Evolutionary conservation across 2,329 filamentous ascomycete genomes (phyloP).

Genomic region (Fusarium papillatum): DNA sequence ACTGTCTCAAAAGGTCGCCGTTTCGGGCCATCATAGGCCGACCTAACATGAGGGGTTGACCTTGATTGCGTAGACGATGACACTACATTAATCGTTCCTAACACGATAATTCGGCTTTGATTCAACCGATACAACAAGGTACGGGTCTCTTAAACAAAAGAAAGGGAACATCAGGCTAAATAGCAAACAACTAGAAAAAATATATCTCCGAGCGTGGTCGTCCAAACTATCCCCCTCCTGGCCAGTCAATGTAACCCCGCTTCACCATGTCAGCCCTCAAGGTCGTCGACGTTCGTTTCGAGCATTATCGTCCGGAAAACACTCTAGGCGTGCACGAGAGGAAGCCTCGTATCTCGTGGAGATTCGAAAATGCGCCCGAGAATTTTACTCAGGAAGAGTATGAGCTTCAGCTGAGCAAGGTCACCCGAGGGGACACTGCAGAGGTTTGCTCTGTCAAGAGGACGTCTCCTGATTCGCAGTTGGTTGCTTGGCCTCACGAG

Average conservation of each 20-base stretch:
- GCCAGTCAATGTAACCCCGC: background rate
- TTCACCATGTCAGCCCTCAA: conserved; percentile 17
- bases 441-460: background rate
- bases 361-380: conserved; percentile 23
- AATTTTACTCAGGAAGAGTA: conserved; percentile 31
- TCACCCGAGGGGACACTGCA: background rate
- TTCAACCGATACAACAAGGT: background rate
- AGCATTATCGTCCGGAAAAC: conserved; percentile 30
- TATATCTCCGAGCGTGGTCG: background rate
- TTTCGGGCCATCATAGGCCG: conserved; percentile 1
- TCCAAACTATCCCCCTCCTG: background rate
- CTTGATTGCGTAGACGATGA: background rate
- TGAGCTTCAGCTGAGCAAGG: conserved; percentile 16
- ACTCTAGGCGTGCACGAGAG: conserved; percentile 31
- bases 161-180: background rate
- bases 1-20: background rate
- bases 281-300: conserved; percentile 29
- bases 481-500: conserved; percentile 26
- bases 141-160: no score
- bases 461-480: background rate
- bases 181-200: background rate
- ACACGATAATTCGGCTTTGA: background rate
- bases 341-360: conserved; percentile 37
- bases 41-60: background rate
- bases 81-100: background rate